Conservation (phyloP, 2,329 filamentous ascomycete genomes). For the Massarina eburnea region DNA sequence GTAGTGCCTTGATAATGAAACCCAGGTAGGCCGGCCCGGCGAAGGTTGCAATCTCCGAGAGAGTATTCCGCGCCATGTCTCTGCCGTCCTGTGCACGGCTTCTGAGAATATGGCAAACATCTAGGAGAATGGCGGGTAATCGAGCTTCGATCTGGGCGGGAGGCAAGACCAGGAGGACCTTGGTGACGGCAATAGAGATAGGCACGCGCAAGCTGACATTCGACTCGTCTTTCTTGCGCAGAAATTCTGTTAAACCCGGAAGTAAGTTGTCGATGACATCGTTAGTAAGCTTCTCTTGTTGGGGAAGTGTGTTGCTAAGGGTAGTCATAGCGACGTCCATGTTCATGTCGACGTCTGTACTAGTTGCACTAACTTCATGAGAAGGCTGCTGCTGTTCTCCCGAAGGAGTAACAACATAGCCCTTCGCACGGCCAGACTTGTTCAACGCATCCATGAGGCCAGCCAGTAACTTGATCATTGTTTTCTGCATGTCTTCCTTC, state of each 20-base stretch:
- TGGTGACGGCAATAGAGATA: slow-evolving; percentile 84
- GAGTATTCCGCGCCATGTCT: slow-evolving; percentile 86
- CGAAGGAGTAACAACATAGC: slow-evolving; percentile 24
- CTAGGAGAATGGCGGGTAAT: slow-evolving; percentile 81
- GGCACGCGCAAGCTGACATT: slow-evolving; percentile 92
- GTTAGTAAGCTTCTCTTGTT: slow-evolving; percentile 64
- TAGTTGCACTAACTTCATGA: slow-evolving; percentile 16
- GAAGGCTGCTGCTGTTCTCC: slow-evolving; percentile 47
- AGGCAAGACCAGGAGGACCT: slow-evolving; percentile 80
- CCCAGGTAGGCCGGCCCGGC: slow-evolving; percentile 82
- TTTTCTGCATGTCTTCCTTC: slow-evolving; percentile 82
- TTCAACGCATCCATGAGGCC: slow-evolving; percentile 78
- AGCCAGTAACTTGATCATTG: slow-evolving; percentile 78
- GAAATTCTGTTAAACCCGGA: slow-evolving; percentile 76
- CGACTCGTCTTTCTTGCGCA: slow-evolving; percentile 92
- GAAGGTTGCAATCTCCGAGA: slow-evolving; percentile 79
- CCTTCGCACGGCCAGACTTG: slow-evolving; percentile 48
- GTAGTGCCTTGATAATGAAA: slow-evolving; percentile 90
- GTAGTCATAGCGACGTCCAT: slow-evolving; percentile 32
- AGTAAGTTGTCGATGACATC: slow-evolving; percentile 77
- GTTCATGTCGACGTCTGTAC: slow-evolving; percentile 14
- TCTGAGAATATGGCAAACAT: slow-evolving; percentile 88
- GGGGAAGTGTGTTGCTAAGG: slow-evolving; percentile 68
- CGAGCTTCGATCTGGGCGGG: slow-evolving; percentile 70
- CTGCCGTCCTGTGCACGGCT: slow-evolving; percentile 86